Evolutionary conservation across 345 rosid species (phyloP).

Genomic region (Jatropha curcas): DNA sequence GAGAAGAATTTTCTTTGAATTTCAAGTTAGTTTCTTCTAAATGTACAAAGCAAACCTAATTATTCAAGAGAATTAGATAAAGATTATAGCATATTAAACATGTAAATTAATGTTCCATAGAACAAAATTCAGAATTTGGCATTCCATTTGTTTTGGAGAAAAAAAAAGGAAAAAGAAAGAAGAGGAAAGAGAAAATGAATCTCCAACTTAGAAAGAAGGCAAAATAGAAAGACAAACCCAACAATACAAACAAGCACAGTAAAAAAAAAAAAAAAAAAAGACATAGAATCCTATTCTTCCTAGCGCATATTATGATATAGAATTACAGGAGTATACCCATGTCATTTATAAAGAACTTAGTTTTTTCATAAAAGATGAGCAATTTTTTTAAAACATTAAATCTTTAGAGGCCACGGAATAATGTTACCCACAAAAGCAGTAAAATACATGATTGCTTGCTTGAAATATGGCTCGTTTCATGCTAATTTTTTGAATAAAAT

Average conservation of each 20-base stretch:
- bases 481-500: not conserved
- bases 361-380: not conserved
- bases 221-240: constrained; percentile 4
- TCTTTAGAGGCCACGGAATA: not conserved
- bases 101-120: not conserved
- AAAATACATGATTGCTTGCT: not conserved
- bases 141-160: not conserved
- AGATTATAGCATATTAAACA: not conserved
- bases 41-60: too few relatives aligned
- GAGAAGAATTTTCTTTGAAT: not conserved
- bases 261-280: not conserved
- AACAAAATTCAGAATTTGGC: not conserved
- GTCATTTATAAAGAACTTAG: not conserved
- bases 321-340: not conserved
- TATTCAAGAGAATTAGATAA: not conserved
- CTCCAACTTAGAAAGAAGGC: not conserved
- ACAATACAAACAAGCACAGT: constrained; percentile 4
- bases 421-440: not conserved
- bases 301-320: too few relatives aligned
- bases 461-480: not conserved
- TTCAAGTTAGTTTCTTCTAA: not conserved
- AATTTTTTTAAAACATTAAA: not conserved
- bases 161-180: not conserved
- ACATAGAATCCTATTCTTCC: not conserved
- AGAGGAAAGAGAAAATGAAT: not conserved